These are phyloP conservation scores for Cicer bijugum DNA, from an alignment of 306 rosid genomes.

Conservation along the genomic window DNA sequence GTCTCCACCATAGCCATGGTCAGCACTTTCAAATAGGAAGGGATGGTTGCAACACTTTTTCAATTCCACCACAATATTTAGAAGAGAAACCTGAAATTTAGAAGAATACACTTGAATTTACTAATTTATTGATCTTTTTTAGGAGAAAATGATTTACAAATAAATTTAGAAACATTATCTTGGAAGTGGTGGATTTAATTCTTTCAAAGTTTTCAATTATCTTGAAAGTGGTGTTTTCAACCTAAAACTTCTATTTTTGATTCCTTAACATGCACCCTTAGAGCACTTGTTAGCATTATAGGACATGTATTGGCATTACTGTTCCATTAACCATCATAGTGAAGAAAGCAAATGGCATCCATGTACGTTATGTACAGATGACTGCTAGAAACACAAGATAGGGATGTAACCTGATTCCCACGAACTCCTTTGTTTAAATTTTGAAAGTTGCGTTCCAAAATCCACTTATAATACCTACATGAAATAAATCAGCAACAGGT, in stretches of 20 bases:
- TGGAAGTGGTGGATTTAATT: no score
- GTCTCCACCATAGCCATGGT: constrained; percentile 99
- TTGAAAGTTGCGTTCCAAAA: constrained; percentile 98
- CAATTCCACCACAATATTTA: constrained; percentile 96
- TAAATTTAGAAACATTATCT: not conserved
- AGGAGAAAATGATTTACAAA: constrained; percentile 10
- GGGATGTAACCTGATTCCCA: constrained; percentile 87
- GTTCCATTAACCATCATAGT: constrained; percentile 4
- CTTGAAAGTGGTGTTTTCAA: no score
- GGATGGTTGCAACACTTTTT: constrained; percentile 99
- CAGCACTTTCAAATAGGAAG: constrained; percentile 98
- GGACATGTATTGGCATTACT: constrained; percentile 17
- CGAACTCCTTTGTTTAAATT: constrained; percentile 99
- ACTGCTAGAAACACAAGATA: constrained; percentile 8
- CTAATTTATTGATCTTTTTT: constrained; percentile 17
- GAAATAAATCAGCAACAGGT: constrained; percentile 36
- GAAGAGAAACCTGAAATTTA: constrained; percentile 82
- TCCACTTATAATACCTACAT: constrained; percentile 97
- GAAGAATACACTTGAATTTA: constrained; percentile 12
- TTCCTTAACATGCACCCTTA: no score
- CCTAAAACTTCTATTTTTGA: no score
- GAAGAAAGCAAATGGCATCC: constrained; percentile 23
- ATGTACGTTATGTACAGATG: not conserved
- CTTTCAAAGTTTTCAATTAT: no score
- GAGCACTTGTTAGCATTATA: not conserved